Conservation (phyloP, 140 eudicot species). For the Oenanthe javanica region DNA sequence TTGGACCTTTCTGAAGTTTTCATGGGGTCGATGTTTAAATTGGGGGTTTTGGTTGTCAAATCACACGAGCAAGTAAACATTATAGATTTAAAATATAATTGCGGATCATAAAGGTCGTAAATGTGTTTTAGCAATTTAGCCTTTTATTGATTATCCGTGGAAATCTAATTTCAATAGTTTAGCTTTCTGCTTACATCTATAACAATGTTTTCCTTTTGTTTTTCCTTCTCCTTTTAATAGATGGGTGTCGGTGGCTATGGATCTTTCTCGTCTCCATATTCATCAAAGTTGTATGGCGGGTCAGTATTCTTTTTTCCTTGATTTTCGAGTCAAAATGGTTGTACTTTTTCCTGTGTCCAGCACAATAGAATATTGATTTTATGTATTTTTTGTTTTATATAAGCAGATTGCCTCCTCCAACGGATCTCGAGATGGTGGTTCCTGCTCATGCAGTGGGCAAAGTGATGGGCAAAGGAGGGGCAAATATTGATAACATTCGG, state of each 20-base stretch:
- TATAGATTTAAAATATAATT: background rate
- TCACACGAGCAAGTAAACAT: background rate
- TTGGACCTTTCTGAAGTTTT: too few relatives aligned
- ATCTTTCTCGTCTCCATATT: conserved; percentile 53
- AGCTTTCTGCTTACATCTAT: background rate
- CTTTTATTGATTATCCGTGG: background rate
- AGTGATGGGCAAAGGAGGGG: conserved; percentile 94
- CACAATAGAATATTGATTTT: background rate
- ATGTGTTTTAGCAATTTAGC: background rate
- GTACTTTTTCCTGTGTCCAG: background rate
- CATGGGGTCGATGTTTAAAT: too few relatives aligned
- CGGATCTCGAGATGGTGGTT: conserved; percentile 68
- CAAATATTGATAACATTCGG: conserved; percentile 74
- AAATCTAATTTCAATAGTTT: background rate
- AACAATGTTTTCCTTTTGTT: background rate
- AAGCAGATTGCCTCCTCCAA: conserved; percentile 58
- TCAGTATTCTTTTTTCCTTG: conserved; percentile 27
- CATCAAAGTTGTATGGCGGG: conserved; percentile 81
- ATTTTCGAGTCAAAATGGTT: conserved; percentile 3
- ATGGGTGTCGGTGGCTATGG: conserved; percentile 60
- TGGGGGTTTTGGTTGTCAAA: background rate
- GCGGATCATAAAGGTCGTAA: background rate
- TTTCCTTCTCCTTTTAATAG: conserved; percentile 23
- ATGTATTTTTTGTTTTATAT: conserved; percentile 12
- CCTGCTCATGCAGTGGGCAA: conserved; percentile 91